Evolutionary conservation across 176 grass and related monocot genomes (phyloP), one percentile per base, ranked within the genome.

Genomic region (Coix lacrymajobi): DNA sequence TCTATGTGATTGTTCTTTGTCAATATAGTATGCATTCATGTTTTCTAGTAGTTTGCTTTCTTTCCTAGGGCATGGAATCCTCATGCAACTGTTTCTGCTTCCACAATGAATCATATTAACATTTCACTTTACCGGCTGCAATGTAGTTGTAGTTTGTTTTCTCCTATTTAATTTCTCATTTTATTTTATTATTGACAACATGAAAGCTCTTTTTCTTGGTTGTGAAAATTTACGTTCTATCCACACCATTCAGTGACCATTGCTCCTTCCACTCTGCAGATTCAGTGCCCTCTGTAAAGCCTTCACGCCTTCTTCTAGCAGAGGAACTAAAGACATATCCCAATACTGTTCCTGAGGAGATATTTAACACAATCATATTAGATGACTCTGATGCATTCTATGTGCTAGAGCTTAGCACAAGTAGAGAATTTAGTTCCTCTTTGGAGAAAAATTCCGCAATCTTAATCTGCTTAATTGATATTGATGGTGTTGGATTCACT

Each of bases 351-450:
- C 87, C 90, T n/a, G 78, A 91, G 15, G 90, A 90, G 36, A 73
- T 70, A 74, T 62, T 92, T 61, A 85, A 73, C 25, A 71, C 83
- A 14, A 66, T 85, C 77, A 85, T 38, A 88, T 70, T 93, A 39
- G 90, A 88, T 52, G 80, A 87, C 48, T 76, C 72, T 52, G 85
- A 88, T 70, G 85, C 92, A 17, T 98, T 91, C 22, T 98, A 98
- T 73, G 72, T 95, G 37, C 36, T 98, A 68, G 88, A 95, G 54
- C 85, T 98, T 64, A 57, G 78, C 61, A 98, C 92, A 32, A 91
- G 92, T 83, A 91, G 85, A 77, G 90, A 98, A 81, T 88, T 91
- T 70, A 84, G 85, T 41, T 98, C 95, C 40, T 89, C 84, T 81
- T 91, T 95, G 11, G 90, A 98, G 44, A 85, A 84, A 72, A 95